Conservation (phyloP, 169 alveolate species). For the Cryptosporidium baileyi region DNA sequence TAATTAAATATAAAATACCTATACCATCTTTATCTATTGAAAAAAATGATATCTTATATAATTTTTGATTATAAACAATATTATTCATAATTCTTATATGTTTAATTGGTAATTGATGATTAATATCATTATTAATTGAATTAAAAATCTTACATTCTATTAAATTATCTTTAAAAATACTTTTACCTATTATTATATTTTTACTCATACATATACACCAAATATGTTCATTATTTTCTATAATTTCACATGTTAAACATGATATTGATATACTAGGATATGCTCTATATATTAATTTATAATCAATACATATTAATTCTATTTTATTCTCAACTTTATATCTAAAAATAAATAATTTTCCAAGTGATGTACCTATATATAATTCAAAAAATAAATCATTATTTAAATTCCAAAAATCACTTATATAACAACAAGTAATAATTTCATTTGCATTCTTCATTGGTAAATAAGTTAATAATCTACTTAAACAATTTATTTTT, state of each 20-base stretch:
- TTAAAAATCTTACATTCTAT: neutral
- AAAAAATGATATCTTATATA: neutral
- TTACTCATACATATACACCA: slow-evolving; percentile 11
- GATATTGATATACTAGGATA: slow-evolving; percentile 43
- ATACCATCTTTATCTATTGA: slow-evolving; percentile 39
- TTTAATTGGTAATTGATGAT: slow-evolving; percentile 28
- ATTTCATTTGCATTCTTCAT: neutral
- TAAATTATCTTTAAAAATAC: neutral
- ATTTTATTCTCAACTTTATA: neutral
- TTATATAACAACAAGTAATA: slow-evolving; percentile 21
- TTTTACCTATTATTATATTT: neutral
- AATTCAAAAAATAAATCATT: neutral
- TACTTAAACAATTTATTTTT: neutral
- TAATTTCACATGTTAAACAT: neutral
- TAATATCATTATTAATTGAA: neutral
- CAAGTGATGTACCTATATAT: slow-evolving; percentile 36
- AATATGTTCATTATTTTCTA: neutral
- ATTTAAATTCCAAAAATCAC: neutral
- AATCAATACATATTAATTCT: neutral
- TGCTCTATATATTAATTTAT: neutral
- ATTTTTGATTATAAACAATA: neutral
- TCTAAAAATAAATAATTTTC: slow-evolving; percentile 3
- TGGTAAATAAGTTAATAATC: slow-evolving; percentile 2
- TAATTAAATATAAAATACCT: slow-evolving; percentile 7
- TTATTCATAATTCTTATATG: neutral